Evolutionary conservation across 2,329 filamentous ascomycete genomes (phyloP).

Genomic region (Grosmannia penicillata): DNA sequence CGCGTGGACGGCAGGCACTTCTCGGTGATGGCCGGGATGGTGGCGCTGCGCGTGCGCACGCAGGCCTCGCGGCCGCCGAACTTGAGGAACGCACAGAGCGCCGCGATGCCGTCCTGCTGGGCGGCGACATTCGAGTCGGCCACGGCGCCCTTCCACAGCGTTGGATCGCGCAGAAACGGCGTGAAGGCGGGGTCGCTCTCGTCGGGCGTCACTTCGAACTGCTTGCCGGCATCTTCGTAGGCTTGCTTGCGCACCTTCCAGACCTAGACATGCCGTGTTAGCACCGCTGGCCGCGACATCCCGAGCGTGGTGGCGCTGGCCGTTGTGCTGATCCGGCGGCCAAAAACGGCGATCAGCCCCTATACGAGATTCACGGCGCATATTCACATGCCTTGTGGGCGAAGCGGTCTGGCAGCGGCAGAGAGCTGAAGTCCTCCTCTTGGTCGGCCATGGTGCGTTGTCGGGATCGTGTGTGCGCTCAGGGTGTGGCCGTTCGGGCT

Average conservation of each 20-base stretch:
- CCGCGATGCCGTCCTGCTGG: constrained; percentile 79
- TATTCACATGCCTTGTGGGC: constrained; percentile 62
- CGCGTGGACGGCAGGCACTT: constrained; percentile 82
- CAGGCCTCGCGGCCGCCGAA: constrained; percentile 72
- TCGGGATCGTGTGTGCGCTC: neutral
- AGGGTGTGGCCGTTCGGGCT: too few species aligned
- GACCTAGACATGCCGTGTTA: constrained; percentile 30
- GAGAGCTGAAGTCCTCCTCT: constrained; percentile 69
- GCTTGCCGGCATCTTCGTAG: constrained; percentile 83
- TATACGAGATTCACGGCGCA: too few species aligned
- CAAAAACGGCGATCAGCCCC: too few species aligned
- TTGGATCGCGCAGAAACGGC: constrained; percentile 72
- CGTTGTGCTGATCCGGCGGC: too few species aligned
- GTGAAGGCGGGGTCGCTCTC: constrained; percentile 76
- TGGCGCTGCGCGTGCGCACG: constrained; percentile 59
- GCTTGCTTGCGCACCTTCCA: constrained; percentile 96
- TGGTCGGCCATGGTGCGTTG: constrained; percentile 54
- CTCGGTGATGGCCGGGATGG: constrained; percentile 69
- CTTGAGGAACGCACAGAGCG: constrained; percentile 84
- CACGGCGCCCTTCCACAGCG: constrained; percentile 83
- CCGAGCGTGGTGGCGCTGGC: too few species aligned
- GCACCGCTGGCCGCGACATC: too few species aligned
- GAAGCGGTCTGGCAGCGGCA: constrained; percentile 69
- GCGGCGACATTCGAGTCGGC: constrained; percentile 93
- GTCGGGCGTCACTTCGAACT: constrained; percentile 71